These are phyloP conservation scores for Kwoniella dejecticola DNA, from an alignment of 768 basidiomycete genomes.

Conservation along the genomic window DNA sequence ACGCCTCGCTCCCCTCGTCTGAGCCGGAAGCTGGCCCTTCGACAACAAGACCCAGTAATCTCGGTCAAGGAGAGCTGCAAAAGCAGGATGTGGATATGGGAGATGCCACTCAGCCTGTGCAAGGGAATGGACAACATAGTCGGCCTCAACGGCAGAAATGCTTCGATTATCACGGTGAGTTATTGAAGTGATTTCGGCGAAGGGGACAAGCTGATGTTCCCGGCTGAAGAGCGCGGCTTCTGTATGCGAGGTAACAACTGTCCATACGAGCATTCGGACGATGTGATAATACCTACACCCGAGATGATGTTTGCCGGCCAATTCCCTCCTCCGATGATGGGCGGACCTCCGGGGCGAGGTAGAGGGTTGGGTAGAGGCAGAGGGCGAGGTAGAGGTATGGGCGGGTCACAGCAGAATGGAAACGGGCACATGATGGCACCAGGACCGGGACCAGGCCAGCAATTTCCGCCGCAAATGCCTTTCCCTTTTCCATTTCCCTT, in stretches of 20 bases:
- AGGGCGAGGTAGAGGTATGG: constrained; percentile 39
- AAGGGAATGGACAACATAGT: neutral
- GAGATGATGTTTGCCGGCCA: constrained; percentile 54
- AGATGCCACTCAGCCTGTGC: neutral
- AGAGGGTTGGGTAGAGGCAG: constrained; percentile 30
- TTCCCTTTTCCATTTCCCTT: constrained; percentile 37
- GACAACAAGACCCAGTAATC: neutral
- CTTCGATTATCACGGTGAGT: constrained; percentile 89
- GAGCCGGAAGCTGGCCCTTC: constrained; percentile 32
- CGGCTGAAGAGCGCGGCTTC: constrained; percentile 76
- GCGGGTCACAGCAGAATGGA: constrained; percentile 25
- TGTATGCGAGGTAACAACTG: constrained; percentile 85
- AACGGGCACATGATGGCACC: constrained; percentile 8
- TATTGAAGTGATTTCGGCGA: constrained; percentile 10
- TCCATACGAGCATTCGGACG: constrained; percentile 90
- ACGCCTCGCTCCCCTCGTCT: constrained; percentile 13
- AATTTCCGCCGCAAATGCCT: constrained; percentile 55
- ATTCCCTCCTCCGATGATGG: constrained; percentile 26
- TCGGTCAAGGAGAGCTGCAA: neutral
- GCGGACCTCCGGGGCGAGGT: constrained; percentile 24
- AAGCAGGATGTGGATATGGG: constrained; percentile 30
- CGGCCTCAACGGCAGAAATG: constrained; percentile 72
- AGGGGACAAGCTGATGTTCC: constrained; percentile 17
- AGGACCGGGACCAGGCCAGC: neutral
- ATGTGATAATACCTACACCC: constrained; percentile 65